phyloP scores from a whole-genome alignment of 2,329 filamentous ascomycete species.

The Keithomyces neogunnii region DNA sequence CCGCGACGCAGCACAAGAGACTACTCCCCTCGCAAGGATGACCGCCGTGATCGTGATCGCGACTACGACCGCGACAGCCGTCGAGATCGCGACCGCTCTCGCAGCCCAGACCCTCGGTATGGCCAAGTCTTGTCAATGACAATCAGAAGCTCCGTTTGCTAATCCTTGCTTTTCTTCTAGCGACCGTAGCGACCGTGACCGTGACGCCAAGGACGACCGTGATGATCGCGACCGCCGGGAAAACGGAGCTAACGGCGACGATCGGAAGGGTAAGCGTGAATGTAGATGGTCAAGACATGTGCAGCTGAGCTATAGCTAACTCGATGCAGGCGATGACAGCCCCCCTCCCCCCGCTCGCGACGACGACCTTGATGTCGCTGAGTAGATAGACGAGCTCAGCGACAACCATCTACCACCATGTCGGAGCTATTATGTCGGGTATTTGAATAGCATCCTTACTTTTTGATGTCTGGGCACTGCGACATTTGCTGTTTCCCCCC shows the following conservation, averaged over 20 bases:
- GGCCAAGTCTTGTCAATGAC: conserved; percentile 4
- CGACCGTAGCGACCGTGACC: conserved; percentile 47
- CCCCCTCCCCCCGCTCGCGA: conserved; percentile 67
- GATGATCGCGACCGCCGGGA: conserved; percentile 69
- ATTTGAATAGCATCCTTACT: conserved; percentile 5
- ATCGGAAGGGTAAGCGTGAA: conserved; percentile 66
- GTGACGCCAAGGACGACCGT: conserved; percentile 54
- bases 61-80: conserved; percentile 70
- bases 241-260: conserved; percentile 74
- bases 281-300: not conserved
- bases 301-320: not conserved
- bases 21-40: conserved; percentile 83
- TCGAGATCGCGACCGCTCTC: conserved; percentile 68
- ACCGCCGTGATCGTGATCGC: conserved; percentile 71
- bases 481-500: not conserved
- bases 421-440: conserved; percentile 3
- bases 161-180: conserved; percentile 15
- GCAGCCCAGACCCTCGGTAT: conserved; percentile 58
- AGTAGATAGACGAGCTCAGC: conserved; percentile 35
- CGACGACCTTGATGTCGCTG: conserved; percentile 93
- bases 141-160: conserved; percentile 5
- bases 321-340: conserved; percentile 44
- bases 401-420: not conserved
- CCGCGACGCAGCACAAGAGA: conserved; percentile 70
- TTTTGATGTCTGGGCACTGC: conserved; percentile 12